Base-by-base conservation (phyloP, 2,329 filamentous ascomycete species). In the Fusarium sacchari region DNA sequence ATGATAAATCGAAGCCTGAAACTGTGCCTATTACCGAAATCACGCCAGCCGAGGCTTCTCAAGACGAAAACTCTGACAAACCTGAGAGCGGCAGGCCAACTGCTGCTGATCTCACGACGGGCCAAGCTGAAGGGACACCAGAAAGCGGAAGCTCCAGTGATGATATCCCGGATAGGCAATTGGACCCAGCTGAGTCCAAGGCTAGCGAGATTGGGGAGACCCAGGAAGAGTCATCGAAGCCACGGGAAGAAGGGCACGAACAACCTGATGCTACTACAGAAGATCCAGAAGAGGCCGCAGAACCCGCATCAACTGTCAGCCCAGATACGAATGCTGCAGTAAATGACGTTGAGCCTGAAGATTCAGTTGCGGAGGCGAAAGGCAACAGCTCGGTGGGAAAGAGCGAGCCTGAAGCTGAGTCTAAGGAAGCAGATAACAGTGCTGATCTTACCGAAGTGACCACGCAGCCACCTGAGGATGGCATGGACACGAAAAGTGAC, bases 261-360 rank as follows among this genome's bases (percentile, higher is more conserved):
- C 47, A 67, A 22, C 20, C 20, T 22, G 58, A 71, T 22, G 28
- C 47, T 30, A 36, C 64, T 36, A n/a, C 52, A 26, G 68, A 74
- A 20, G 40, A 57, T 24, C 24, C 42, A 24, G 32, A 32, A 36
- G 71, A 74, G 42, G 30, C 32, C 13, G 32, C 64, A 42, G 26
- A 60, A 42, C 46, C 44, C 13, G 36, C 32, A 20, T n/a, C 39
- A 14, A 44, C 36, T 42, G 56, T 62, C 28, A 52, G 66, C 13
- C 37, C 40, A 5, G 64, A 74, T 17, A 40, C 67, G 15, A 46
- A 44, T 28, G 63, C 55, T 32, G 44, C 50, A 53, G 37, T 32
- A 8, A 59, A 67, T 30, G 28, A 42, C 8, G 28, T 44, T n/a
- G 60, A 64, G 30, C 36, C 60, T 30, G 61, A 69, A 39, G 44